Base-by-base conservation (phyloP, 768 basidiomycete species). In the Collybia mongolica region DNA sequence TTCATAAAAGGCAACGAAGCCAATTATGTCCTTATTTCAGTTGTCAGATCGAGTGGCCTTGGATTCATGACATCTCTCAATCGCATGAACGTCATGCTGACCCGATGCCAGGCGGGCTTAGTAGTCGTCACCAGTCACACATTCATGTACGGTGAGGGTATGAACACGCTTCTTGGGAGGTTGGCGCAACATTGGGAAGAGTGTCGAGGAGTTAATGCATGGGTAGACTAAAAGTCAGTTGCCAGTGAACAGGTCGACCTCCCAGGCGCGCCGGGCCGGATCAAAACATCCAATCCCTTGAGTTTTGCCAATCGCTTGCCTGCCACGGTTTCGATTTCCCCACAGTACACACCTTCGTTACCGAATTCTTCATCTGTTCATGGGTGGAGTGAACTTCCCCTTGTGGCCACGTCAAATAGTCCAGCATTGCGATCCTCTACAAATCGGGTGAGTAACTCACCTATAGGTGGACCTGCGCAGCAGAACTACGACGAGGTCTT, bases 41-140 rank as follows among this genome's bases (percentile, higher is more conserved):
- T 74, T 17, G 79, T 81, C 5, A 69, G 81, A 20, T 75, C 80
- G 0, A 55, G 58, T 2, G 40, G 46, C 11, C 65, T 72, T 3
- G 81, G 81, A 0, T 83, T 83, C 62, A 62, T 82, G 23, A 57
- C 59, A 5, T 72, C 72, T 1, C 39, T 54, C 20, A 68, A 76
- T 15, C 69, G 81, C 28, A 69, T 77, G 65, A 83, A 83, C 52
- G 81, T 83, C 41, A 68, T 80, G 69, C 68, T 81, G 6, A 73
- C 81, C 11, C 65, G 81, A 17, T 80, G 76, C 57, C 59, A 65
- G 44, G 63, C 57, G 37, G 80, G 77, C 0, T 74, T 81, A 61
- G 65, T 80, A 15, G 61, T 83, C 39, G 73, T 80, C 18, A 70
- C 79, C 0, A 72, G 67, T 52, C 69, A 70, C 6, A 39, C 29